Conservation (phyloP, 2,329 filamentous ascomycete genomes). For the Raffaelea ambrosiae region DNA sequence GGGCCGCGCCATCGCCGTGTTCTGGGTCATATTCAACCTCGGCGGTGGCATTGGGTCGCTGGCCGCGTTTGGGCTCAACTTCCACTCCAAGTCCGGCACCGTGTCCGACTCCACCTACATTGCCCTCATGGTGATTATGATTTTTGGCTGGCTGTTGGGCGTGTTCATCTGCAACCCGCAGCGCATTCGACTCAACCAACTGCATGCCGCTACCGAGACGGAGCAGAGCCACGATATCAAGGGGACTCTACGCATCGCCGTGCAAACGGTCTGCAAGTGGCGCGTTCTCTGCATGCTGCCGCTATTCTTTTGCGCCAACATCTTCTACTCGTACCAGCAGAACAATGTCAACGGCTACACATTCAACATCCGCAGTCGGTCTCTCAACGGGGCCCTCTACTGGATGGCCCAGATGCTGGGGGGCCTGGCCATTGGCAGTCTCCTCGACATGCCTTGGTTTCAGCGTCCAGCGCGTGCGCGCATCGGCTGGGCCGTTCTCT, state of each 20-base stretch:
- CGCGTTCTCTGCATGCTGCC: conserved; percentile 55
- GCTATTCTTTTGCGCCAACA: conserved; percentile 64
- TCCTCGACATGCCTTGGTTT: no score
- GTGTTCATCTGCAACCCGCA: conserved; percentile 39
- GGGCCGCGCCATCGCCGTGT: conserved; percentile 31
- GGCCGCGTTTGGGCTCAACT: conserved; percentile 35
- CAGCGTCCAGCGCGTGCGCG: conserved; percentile 36
- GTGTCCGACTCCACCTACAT: conserved; percentile 43
- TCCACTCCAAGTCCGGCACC: conserved; percentile 27
- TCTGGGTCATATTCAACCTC: conserved; percentile 38
- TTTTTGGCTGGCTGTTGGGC: conserved; percentile 36
- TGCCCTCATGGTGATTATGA: conserved; percentile 39
- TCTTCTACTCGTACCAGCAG: conserved; percentile 49
- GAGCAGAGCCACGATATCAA: conserved; percentile 35
- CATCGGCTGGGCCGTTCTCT: conserved; percentile 35
- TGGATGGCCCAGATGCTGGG: conserved; percentile 50
- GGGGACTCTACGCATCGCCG: conserved; percentile 23
- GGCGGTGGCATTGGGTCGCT: conserved; percentile 34
- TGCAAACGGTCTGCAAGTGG: conserved; percentile 31
- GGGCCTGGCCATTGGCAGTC: conserved; percentile 35
- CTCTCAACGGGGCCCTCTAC: conserved; percentile 45
- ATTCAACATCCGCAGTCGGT: conserved; percentile 46
- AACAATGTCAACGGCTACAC: conserved; percentile 45
- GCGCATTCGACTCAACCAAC: conserved; percentile 28
- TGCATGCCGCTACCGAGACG: conserved; percentile 25